Percentiles rank a stretch among this genome's conserved stretches.
Conservation (phyloP, 345 rosid species). For the Trapa bicornis region DNA sequence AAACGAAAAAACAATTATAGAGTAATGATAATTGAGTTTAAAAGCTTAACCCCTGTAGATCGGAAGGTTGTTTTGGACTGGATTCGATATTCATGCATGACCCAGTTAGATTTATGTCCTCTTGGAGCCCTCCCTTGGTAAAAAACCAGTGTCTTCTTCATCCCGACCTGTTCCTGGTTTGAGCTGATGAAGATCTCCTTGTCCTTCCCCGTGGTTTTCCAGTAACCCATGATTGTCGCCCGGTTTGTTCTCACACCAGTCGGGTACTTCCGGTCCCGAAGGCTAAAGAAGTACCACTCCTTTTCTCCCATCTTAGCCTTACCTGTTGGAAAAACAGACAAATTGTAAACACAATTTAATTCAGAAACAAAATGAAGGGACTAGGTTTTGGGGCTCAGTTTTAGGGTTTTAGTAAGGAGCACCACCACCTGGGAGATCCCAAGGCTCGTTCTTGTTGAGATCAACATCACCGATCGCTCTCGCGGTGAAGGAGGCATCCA, state of each 20-base stretch:
- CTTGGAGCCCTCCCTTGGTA: constrained; percentile 95
- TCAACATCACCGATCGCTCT: constrained; percentile 87
- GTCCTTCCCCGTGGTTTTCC: constrained; percentile 99
- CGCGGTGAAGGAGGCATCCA: constrained; percentile 73
- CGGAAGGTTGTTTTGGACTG: constrained; percentile 71
- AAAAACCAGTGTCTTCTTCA: constrained; percentile 95
- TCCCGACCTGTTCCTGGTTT: constrained; percentile 67
- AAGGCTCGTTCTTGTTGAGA: constrained; percentile 94
- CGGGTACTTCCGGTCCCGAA: constrained; percentile 87
- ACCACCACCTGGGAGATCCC: constrained; percentile 99
- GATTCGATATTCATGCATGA: constrained; percentile 95
- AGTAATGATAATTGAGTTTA: background rate
- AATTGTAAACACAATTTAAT: too few species aligned
- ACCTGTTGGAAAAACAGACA: constrained; percentile 23
- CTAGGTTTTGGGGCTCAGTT: background rate
- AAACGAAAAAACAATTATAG: background rate
- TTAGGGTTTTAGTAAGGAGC: background rate
- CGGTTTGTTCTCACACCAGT: constrained; percentile 94
- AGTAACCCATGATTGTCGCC: constrained; percentile 89
- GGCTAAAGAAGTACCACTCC: constrained; percentile 96
- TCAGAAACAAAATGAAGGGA: too few species aligned
- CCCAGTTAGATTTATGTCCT: constrained; percentile 95
- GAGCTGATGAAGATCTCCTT: constrained; percentile 79
- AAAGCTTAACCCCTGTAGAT: constrained; percentile 46
- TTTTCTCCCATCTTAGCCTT: constrained; percentile 98